A percentile compares a stretch with the other conserved stretches of the same genome.
Conservation (phyloP, 2,329 filamentous ascomycete genomes). For the Emydomyces testavorans region DNA sequence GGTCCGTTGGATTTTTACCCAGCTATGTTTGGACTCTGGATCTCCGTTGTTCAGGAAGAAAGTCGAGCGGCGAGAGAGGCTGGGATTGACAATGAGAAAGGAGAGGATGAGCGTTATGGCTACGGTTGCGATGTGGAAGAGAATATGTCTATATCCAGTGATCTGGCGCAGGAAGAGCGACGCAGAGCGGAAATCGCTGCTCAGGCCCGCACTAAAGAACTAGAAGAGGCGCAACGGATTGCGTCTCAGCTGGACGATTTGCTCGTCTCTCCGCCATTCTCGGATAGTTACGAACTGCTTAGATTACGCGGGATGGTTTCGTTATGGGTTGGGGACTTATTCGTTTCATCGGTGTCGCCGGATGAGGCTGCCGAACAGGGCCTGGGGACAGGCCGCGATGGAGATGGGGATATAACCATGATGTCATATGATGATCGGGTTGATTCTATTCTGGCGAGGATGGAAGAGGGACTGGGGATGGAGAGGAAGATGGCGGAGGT, state of each 20-base stretch:
- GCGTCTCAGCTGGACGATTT: slow-evolving; percentile 58
- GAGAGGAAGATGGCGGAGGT: slow-evolving; percentile 26
- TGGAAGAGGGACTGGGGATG: slow-evolving; percentile 25
- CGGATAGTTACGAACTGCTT: slow-evolving; percentile 54
- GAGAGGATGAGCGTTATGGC: slow-evolving; percentile 5
- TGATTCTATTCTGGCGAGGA: slow-evolving; percentile 24
- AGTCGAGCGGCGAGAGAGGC: slow-evolving; percentile 38
- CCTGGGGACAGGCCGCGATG: background rate
- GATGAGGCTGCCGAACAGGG: slow-evolving; percentile 12
- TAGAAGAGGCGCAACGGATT: slow-evolving; percentile 51
- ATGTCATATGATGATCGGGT: slow-evolving; percentile 18
- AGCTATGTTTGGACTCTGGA: slow-evolving; percentile 67
- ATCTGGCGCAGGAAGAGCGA: slow-evolving; percentile 19
- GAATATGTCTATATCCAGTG: slow-evolving; percentile 19
- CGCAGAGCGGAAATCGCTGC: slow-evolving; percentile 27
- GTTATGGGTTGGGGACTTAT: slow-evolving; percentile 63
- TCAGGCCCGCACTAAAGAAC: slow-evolving; percentile 40
- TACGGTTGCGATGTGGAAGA: slow-evolving; percentile 20
- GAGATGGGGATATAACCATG: slow-evolving; percentile 9
- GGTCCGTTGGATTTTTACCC: slow-evolving; percentile 70
- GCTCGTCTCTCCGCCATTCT: slow-evolving; percentile 58
- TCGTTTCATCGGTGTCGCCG: slow-evolving; percentile 26
- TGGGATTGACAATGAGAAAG: slow-evolving; percentile 21
- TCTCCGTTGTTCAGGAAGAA: slow-evolving; percentile 60
- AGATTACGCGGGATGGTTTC: slow-evolving; percentile 61